These are phyloP conservation scores for Lotus japonicus DNA, from an alignment of 306 rosid species.

Conservation along the genomic window DNA sequence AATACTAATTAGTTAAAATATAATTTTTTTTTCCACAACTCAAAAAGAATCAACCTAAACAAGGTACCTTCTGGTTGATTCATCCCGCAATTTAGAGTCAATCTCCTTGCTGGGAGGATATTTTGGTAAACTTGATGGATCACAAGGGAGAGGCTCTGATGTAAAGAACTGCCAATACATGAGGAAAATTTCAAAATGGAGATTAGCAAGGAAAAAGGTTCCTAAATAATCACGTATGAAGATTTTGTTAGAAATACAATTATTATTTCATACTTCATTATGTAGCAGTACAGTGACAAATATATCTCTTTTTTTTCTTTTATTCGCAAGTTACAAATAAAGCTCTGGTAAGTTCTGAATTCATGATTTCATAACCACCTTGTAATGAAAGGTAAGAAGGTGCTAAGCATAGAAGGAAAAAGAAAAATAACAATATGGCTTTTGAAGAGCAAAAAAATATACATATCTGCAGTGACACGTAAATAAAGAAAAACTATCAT, in stretches of 20 bases:
- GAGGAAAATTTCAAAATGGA: neutral
- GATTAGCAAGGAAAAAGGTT: constrained; percentile 8
- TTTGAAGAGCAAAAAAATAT: neutral
- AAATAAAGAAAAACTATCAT: neutral
- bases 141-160: constrained; percentile 76
- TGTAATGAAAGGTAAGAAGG: neutral
- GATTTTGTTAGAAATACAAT: neutral
- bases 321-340: neutral
- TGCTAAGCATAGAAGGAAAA: neutral
- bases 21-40: neutral
- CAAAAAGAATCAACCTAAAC: constrained; percentile 2
- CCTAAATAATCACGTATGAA: neutral
- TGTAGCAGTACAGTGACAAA: neutral
- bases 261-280: constrained; percentile 4
- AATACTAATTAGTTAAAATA: neutral
- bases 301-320: neutral
- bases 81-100: constrained; percentile 78
- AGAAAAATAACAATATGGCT: neutral
- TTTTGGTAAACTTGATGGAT: constrained; percentile 83
- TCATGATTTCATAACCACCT: constrained; percentile 1
- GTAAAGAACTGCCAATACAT: constrained; percentile 62
- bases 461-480: neutral
- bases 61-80: constrained; percentile 63
- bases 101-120: constrained; percentile 96
- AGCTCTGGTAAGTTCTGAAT: neutral